Evolutionary conservation across 495 filamentous ascomycete species (phyloP), one percentile per base, ranked within the genome.

Genomic region (Penicillium parvum): DNA sequence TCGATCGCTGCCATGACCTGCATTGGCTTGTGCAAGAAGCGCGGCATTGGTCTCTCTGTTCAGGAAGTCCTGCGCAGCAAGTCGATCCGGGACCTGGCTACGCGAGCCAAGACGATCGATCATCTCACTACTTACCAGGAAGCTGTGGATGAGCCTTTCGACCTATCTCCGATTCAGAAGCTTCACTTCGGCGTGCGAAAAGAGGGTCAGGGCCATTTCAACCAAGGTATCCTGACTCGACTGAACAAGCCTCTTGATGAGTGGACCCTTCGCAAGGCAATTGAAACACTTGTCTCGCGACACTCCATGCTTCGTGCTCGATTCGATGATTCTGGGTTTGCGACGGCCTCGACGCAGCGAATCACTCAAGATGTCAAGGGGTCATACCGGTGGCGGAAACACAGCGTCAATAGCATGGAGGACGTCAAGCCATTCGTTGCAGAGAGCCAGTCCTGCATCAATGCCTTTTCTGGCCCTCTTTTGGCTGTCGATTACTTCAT

Each of bases 221-320:
- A 88, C 53, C 83, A 85, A 50, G 84, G 84, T 39, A 69, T 86
- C 27, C 56, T 85, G 0, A 68, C 85, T 3, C 73, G 77, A 3
- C 41, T 88, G 10, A 79, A 70, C 33, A 68, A 66, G 43, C 53
- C 50, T 2, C 59, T 81, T 21, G 60, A 72, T 9, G 55, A 74
- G 8, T 45, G 60, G 3, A 71, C 73, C 7, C 51, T 88, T 3
- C 58, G 56, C 1, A 63, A 67, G 11, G 80, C 81, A 1, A 54
- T 84, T 29, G 74, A 82, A 37, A 71, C 73, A 0, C 60, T 87
- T 7, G 71, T 86, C 10, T 65, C 59, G 1, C 77, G 79, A 5
- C 85, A 90, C 43, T 77, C 82, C 4, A 88, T 88, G 85, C 71
- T 90, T n/a, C 71, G 84, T 17, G 75, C 77, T n/a, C 76, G 84